phyloP scores from a whole-genome alignment of 2,329 filamentous ascomycete species.

The Byssothecium circinans region DNA sequence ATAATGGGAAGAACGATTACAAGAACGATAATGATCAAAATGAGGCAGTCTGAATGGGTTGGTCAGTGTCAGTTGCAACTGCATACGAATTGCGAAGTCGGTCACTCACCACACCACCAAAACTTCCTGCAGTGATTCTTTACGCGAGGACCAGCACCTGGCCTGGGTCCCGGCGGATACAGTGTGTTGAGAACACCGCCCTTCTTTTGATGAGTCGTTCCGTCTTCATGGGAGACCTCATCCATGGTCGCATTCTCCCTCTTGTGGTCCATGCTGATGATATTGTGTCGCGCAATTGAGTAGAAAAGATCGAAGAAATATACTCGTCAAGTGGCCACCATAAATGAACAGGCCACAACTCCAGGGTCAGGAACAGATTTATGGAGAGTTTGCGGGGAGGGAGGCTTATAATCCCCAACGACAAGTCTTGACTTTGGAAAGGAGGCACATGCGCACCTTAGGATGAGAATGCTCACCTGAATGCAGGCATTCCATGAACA shows the following conservation, averaged over 20 bases:
- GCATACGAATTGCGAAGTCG: neutral
- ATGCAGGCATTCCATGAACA: slow-evolving; percentile 1
- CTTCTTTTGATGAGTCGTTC: slow-evolving; percentile 22
- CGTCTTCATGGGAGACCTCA: neutral
- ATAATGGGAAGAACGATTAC: slow-evolving; percentile 61
- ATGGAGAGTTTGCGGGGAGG: slow-evolving; percentile 32
- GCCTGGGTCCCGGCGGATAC: slow-evolving; percentile 37
- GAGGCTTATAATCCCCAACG: neutral
- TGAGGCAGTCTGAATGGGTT: slow-evolving; percentile 47
- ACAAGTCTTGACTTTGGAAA: slow-evolving; percentile 11
- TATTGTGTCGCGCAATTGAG: slow-evolving; percentile 6
- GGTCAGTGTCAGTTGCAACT: slow-evolving; percentile 2
- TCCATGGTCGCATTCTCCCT: neutral
- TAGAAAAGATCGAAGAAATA: slow-evolving; percentile 2
- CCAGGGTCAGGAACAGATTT: slow-evolving; percentile 7
- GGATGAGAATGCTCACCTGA: slow-evolving; percentile 7
- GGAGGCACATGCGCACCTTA: slow-evolving; percentile 30
- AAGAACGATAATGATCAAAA: slow-evolving; percentile 53
- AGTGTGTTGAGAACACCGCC: slow-evolving; percentile 37
- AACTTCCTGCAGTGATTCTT: slow-evolving; percentile 44
- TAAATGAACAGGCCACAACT: slow-evolving; percentile 2
- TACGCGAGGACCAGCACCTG: slow-evolving; percentile 33
- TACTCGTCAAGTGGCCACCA: neutral
- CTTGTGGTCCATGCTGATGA: slow-evolving; percentile 31
- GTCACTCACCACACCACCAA: slow-evolving; percentile 43